Evolutionary conservation across 371 early-diverging fungal species (phyloP), one percentile per base, ranked within the genome.

Genomic region (Syncephalis plumigaleata): DNA sequence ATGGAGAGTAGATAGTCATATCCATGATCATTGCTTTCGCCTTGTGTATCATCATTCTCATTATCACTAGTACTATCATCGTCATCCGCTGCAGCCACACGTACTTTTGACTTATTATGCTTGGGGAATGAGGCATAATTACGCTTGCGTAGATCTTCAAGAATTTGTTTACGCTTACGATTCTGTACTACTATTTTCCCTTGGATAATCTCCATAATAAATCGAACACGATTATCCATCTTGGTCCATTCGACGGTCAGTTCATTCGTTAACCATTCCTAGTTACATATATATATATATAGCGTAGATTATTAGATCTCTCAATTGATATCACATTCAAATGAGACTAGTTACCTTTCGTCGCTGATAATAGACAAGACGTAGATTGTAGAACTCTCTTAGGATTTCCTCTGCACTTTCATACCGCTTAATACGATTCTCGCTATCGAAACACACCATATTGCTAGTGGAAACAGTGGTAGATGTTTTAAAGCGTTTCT

Each of bases 371-470:
- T 74, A 88, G 39, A 81, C 68, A 26, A 91, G 55, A 21, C 99
- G 77, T 9, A 98, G 62, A 13, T 73, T 65, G 59, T 85, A 99
- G 61, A 98, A 99, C 49, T 99, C 99, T 45, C 66, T 59, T 20
- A 98, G 53, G 39, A 99, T 91, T 24, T 92, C 90, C 49, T 81
- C 75, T 1, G 89, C 67, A 0, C 67, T 67, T 3, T 56, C 53
- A 58, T 98, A 99, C 60, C 83, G 87, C 55, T 80, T 80, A 46
- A 99, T 78, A 17, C 85, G 76, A 3, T 90, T 93, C 21, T 90
- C 71, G 16, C 68, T 60, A 66, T 99, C 95, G 63, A 98, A 98
- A 58, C 94, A 96, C 2, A 98, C 96, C 80, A 99, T 79, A 59
- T 99, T 99, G 18, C 73, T 76, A 0, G 85, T 85, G 11, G 78